A percentile compares a stretch with the other conserved stretches of the same genome.
Conservation (phyloP, 2,329 filamentous ascomycete species). For the Cytospora mali region DNA sequence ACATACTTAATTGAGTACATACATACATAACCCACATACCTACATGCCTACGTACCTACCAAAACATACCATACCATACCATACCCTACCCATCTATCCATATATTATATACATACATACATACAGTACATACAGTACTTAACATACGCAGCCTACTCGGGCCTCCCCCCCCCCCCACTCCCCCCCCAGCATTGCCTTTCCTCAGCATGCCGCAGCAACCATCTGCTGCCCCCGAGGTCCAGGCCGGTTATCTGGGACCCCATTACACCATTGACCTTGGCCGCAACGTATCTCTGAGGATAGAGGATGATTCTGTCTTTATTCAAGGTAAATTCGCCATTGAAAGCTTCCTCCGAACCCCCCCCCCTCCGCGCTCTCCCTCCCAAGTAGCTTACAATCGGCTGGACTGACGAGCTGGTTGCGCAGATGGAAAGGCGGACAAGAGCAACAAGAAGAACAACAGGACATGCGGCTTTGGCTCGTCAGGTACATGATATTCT, state of each 20-base stretch:
- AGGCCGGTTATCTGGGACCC: neutral
- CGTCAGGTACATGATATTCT: constrained; percentile 21
- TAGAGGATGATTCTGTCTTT: constrained; percentile 37
- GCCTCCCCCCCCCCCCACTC: neutral
- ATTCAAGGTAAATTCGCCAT: constrained; percentile 38
- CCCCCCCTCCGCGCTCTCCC: too few relatives aligned
- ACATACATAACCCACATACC: neutral
- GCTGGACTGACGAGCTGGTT: constrained; percentile 19
- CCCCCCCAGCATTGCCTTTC: neutral
- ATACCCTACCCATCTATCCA: too few relatives aligned
- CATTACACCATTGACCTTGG: constrained; percentile 32
- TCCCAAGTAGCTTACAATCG: neutral
- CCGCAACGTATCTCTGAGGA: constrained; percentile 38
- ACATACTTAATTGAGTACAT: neutral
- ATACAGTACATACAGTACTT: neutral
- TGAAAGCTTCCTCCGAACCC: neutral
- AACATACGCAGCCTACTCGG: too few relatives aligned
- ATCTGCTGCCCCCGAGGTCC: neutral
- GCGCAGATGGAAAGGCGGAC: constrained; percentile 16
- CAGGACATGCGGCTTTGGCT: constrained; percentile 30
- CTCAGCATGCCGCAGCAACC: constrained; percentile 15
- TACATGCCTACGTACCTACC: too few relatives aligned
- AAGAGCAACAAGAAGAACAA: constrained; percentile 28
- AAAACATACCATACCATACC: neutral
- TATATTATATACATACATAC: too few relatives aligned